Conservation (phyloP, 2,329 filamentous ascomycete genomes). For the Malbranchea zuffiana region DNA sequence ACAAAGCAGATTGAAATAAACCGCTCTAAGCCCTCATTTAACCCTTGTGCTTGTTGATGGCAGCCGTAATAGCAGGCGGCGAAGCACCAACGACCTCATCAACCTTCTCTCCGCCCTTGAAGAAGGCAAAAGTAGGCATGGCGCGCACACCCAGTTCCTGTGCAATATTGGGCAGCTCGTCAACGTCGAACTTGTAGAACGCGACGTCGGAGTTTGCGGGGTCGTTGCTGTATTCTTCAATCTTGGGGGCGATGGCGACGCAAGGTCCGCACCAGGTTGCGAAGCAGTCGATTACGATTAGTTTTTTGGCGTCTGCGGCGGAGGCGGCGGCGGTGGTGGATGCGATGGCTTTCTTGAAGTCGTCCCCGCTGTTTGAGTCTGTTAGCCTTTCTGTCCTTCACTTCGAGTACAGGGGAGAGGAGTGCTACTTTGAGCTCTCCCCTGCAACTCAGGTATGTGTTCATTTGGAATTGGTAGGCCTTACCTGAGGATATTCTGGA, state of each 20-base stretch:
- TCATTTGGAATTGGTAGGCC: slow-evolving; percentile 17
- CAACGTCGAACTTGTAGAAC: slow-evolving; percentile 47
- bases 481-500: slow-evolving; percentile 35
- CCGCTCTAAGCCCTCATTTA: slow-evolving; percentile 2
- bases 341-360: slow-evolving; percentile 42
- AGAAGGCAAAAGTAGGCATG: slow-evolving; percentile 33
- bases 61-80: slow-evolving; percentile 47
- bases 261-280: slow-evolving; percentile 49
- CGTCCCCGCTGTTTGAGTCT: slow-evolving; percentile 17
- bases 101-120: slow-evolving; percentile 29
- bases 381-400: slow-evolving; percentile 5
- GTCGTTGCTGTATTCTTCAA: slow-evolving; percentile 41
- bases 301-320: slow-evolving; percentile 42
- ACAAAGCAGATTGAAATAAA: not conserved
- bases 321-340: slow-evolving; percentile 35
- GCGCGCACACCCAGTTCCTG: slow-evolving; percentile 41
- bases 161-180: slow-evolving; percentile 41
- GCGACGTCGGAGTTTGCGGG: slow-evolving; percentile 41
- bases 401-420: slow-evolving; percentile 21
- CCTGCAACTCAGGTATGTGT: not conserved
- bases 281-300: slow-evolving; percentile 46
- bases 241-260: slow-evolving; percentile 43
- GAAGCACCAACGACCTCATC: slow-evolving; percentile 50
- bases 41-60: slow-evolving; percentile 14
- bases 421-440: not conserved